phyloP scores from a whole-genome alignment of 371 early-diverging fungal genomes.

The Mucor circinelloides region DNA sequence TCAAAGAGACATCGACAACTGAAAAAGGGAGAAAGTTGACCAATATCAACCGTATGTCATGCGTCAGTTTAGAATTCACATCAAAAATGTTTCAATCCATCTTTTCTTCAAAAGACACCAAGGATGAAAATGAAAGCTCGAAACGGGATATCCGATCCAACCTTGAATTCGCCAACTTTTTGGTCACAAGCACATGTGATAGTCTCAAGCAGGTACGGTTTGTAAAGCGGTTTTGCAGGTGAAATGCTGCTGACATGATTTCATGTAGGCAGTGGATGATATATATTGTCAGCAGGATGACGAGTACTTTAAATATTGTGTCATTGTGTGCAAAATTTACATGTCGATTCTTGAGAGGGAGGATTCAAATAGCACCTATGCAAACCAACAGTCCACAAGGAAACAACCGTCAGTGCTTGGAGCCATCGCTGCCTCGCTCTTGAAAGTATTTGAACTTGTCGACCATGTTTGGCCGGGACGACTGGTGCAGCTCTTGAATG shows the following conservation, averaged over 20 bases:
- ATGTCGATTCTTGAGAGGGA: constrained; percentile 33
- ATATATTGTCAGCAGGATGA: constrained; percentile 15
- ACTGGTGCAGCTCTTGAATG: constrained; percentile 5
- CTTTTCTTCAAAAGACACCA: constrained; percentile 26
- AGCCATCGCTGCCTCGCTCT: constrained; percentile 21
- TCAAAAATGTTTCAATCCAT: constrained; percentile 31
- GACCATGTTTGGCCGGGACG: constrained; percentile 34
- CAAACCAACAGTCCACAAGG: constrained; percentile 35
- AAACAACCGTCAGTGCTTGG: constrained; percentile 9
- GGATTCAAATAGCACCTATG: constrained; percentile 43
- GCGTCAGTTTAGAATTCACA: constrained; percentile 34
- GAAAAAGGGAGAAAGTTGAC: constrained; percentile 42
- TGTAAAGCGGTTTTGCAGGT: too few species aligned
- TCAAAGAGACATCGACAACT: constrained; percentile 33
- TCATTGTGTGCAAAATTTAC: constrained; percentile 18
- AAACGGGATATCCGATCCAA: constrained; percentile 30
- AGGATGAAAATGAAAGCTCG: neutral
- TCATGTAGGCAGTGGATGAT: constrained; percentile 23
- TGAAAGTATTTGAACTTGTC: constrained; percentile 22
- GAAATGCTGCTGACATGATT: neutral
- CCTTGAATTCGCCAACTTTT: constrained; percentile 50
- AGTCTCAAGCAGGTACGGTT: constrained; percentile 25
- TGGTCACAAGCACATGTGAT: constrained; percentile 31
- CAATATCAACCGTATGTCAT: constrained; percentile 5
- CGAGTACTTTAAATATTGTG: constrained; percentile 5